phyloP scores from a whole-genome alignment of 2,329 filamentous ascomycete genomes.

The Pseudogymnoascus sp. region DNA sequence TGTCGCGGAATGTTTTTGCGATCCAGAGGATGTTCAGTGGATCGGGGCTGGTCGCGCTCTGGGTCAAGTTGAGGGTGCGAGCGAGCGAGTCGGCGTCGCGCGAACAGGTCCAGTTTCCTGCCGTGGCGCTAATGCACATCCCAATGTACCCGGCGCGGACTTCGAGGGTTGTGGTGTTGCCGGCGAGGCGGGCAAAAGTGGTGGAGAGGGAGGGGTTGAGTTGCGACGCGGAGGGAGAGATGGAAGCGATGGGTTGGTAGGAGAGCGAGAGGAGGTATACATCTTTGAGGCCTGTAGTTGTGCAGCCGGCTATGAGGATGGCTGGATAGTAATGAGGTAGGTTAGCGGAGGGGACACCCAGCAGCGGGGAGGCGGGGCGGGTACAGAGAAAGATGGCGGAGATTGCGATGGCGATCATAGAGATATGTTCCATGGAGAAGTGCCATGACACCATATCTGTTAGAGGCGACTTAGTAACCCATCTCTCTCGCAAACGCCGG shows the following conservation, averaged over 20 bases:
- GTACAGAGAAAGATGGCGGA: conserved; percentile 90
- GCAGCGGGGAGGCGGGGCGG: conserved; percentile 30
- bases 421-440: too few relatives aligned
- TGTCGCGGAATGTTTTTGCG: conserved; percentile 93
- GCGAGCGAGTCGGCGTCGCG: conserved; percentile 94
- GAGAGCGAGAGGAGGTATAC: conserved; percentile 99
- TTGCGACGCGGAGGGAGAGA: conserved; percentile 70
- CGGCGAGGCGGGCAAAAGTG: conserved; percentile 85
- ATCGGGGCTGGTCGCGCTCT: conserved; percentile 84
- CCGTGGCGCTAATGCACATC: conserved; percentile 88
- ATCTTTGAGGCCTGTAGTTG: conserved; percentile 73
- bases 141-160: conserved; percentile 96
- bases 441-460: too few relatives aligned
- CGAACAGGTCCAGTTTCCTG: conserved; percentile 86
- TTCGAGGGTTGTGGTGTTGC: conserved; percentile 64
- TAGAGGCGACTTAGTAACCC: too few relatives aligned
- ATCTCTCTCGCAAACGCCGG: too few relatives aligned
- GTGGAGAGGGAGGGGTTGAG: conserved; percentile 81
- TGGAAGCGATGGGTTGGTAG: conserved; percentile 75
- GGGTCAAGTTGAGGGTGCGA: conserved; percentile 38
- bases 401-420: too few relatives aligned
- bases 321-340: conserved; percentile 43
- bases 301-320: conserved; percentile 80
- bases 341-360: conserved; percentile 13
- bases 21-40: conserved; percentile 97